Conservation (phyloP, 208 protist genomes). For the Trypanosoma mega region DNA sequence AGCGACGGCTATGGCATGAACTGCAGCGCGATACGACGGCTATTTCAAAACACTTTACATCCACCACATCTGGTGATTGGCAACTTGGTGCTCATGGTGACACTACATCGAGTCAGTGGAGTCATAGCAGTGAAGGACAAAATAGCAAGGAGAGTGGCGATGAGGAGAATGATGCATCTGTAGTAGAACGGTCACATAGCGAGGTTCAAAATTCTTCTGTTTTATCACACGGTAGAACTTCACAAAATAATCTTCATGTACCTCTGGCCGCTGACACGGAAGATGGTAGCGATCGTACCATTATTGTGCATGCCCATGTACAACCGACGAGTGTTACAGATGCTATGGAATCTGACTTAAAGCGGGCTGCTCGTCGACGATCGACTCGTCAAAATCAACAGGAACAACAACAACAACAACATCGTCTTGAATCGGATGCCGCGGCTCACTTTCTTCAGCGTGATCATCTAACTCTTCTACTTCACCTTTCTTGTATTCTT, state of each 20-base stretch:
- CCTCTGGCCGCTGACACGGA: too few species aligned
- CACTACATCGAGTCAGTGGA: not conserved
- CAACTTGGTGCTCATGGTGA: not conserved
- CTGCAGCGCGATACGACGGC: constrained; percentile 19
- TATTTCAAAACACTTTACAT: not conserved
- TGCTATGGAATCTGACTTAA: not conserved
- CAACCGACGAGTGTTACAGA: constrained; percentile 4
- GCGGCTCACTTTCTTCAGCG: constrained; percentile 9
- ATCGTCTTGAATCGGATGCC: not conserved
- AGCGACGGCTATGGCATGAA: constrained; percentile 19
- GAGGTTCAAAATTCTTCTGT: too few species aligned
- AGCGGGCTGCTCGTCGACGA: too few species aligned
- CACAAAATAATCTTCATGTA: too few species aligned
- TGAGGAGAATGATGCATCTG: not conserved
- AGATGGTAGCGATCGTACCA: constrained; percentile 5
- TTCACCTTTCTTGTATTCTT: constrained; percentile 26
- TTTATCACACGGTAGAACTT: too few species aligned
- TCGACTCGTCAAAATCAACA: too few species aligned
- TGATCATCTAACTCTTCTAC: constrained; percentile 17
- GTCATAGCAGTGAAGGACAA: not conserved
- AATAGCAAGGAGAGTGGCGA: not conserved
- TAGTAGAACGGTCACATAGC: not conserved
- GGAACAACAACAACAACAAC: not conserved
- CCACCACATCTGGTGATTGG: not conserved
- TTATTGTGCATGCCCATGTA: constrained; percentile 12